Evolutionary conservation across 306 rosid genomes (phyloP).

Genomic region (Trifolium repens): DNA sequence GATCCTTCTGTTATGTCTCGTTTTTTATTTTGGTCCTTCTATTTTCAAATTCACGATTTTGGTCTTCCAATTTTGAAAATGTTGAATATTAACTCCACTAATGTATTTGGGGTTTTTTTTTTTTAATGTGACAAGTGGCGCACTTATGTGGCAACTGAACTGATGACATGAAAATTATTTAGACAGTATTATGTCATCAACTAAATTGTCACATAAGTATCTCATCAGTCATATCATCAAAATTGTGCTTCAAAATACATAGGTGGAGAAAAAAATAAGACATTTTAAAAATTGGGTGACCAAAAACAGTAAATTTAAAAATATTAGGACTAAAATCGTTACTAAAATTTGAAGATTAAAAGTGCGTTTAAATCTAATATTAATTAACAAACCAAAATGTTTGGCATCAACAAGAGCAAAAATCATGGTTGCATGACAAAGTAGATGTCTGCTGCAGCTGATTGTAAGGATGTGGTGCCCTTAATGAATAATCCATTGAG

Average conservation of each 20-base stretch:
- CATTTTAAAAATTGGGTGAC: background rate
- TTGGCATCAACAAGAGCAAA: conserved; percentile 24
- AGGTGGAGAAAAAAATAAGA: background rate
- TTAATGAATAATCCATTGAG: conserved; percentile 66
- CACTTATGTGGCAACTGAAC: background rate
- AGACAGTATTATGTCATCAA: background rate
- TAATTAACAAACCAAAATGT: background rate
- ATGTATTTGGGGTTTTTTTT: background rate
- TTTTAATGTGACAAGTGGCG: background rate
- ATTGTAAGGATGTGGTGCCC: conserved; percentile 49
- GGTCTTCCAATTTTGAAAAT: background rate
- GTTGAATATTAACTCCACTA: background rate
- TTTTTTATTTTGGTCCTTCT: background rate
- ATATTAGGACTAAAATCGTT: background rate
- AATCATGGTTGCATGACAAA: conserved; percentile 43
- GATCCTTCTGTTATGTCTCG: background rate
- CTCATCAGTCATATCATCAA: background rate
- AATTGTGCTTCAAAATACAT: too few species aligned
- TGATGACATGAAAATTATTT: background rate
- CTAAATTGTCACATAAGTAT: background rate
- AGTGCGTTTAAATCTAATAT: background rate
- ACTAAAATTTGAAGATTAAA: background rate
- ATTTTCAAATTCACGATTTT: background rate
- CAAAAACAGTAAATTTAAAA: background rate
- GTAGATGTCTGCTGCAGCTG: conserved; percentile 34